Base-by-base conservation (phyloP, 2,329 filamentous ascomycete genomes). In the Ilyonectria mors-panacis region DNA sequence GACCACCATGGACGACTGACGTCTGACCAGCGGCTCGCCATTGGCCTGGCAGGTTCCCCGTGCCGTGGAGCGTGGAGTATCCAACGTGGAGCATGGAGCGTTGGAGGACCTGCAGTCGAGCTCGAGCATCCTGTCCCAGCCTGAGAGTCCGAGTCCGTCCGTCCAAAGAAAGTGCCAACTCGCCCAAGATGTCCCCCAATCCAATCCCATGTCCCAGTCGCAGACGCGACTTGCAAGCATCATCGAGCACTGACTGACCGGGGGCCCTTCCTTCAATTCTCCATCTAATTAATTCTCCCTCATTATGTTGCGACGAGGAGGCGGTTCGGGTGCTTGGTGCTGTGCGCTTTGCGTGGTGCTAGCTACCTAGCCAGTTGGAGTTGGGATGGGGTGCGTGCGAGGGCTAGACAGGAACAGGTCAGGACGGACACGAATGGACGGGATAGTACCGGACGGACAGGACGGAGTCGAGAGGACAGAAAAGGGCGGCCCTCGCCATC, bases 41-140 rank as follows among this genome's bases (percentile, higher is more conserved):
- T 65, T 65, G 62, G 62, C 58, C 50, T 65, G 62, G 21, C 62
- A 65, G 62, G 62, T 65, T 65, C 62, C 62, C 62, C 62, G 62
- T 65, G 62, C 54, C 30, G 45, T 48, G 56, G 51, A 45, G 61
- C 55, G 51, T 64, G 47, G 47, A 42, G 53, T 45, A 48, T 17
- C 33, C 37, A 45, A 19, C 37, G 58, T 37, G 50, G 48, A 35
- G 48, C 48, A 35, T 35, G 28, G 50, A 51, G 48, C 48, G 13
- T 50, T 50, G 47, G 48, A 51, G 48, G 26, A 53, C 48, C 28
- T 42, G 47, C 15, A 30, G n/a, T n/a, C 6, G n/a, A 50, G 23
- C 47, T 50, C 23, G 47, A 50, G 23, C 15, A 26, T 48, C 26
- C 23, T 42, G 39, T 42, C 39, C 39, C 15, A 42, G 39, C 39